phyloP scores from a whole-genome alignment of 441 rosid genomes.

The Populus trichocarpa region DNA sequence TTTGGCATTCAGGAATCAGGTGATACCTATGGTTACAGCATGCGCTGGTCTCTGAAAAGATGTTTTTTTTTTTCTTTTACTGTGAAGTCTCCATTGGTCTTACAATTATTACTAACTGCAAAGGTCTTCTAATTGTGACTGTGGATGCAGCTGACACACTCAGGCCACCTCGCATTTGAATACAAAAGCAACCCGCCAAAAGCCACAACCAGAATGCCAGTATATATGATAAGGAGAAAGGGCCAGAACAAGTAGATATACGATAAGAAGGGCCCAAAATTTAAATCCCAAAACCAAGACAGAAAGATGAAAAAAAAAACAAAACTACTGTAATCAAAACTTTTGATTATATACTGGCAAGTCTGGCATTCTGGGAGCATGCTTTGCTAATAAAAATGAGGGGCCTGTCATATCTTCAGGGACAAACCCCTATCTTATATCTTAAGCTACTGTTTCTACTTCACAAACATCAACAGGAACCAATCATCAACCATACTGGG shows the following conservation, averaged over 20 bases:
- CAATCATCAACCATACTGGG: background rate
- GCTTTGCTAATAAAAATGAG: background rate
- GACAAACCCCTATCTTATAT: background rate
- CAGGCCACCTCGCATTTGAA: background rate
- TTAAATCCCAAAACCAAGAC: background rate
- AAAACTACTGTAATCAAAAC: background rate
- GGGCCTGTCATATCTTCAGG: background rate
- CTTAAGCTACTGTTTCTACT: background rate
- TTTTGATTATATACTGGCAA: no score
- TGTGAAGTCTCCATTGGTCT: background rate
- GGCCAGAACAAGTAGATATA: background rate
- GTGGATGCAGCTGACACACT: background rate
- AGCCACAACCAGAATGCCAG: background rate
- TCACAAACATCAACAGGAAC: slow-evolving; percentile 2
- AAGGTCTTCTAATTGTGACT: background rate
- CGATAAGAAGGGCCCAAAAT: background rate
- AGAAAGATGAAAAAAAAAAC: background rate
- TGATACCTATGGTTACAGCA: background rate
- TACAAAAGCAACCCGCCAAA: slow-evolving; percentile 12
- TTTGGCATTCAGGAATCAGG: background rate
- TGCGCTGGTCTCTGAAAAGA: background rate
- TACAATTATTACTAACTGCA: background rate
- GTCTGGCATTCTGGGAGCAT: no score
- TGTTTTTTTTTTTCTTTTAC: background rate
- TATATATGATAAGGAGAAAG: background rate